A percentile compares a stretch with the other conserved stretches of the same genome.
Evolutionary conservation across 257 asterid genomes (phyloP).

Genomic region (Lithospermum erythrorhizon): DNA sequence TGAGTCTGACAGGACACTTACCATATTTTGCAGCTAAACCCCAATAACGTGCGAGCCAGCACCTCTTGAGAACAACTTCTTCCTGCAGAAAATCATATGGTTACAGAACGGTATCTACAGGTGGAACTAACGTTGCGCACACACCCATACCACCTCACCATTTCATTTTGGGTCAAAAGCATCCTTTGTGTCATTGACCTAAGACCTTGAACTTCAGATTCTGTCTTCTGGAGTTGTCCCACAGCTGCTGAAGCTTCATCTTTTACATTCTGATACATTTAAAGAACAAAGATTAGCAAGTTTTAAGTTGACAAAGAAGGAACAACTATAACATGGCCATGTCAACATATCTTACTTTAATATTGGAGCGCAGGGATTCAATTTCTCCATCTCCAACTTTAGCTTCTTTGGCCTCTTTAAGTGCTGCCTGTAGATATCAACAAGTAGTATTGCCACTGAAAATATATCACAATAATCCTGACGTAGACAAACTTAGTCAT

Average conservation of each 20-base stretch:
- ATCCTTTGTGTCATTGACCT: conserved; percentile 92
- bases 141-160: conserved; percentile 40
- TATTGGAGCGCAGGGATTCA: conserved; percentile 51
- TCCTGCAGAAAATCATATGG: conserved; percentile 37
- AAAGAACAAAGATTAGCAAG: conserved; percentile 18
- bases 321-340: conserved; percentile 4
- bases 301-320: conserved; percentile 16
- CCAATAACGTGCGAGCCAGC: conserved; percentile 99
- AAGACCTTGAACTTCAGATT: conserved; percentile 73
- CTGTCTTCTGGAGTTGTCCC: conserved; percentile 55
- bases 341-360: conserved; percentile 39
- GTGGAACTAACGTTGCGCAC: conserved; percentile 5
- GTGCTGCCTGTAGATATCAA: conserved; percentile 59
- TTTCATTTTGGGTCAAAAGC: conserved; percentile 83
- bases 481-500: not conserved
- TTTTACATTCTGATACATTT: conserved; percentile 51
- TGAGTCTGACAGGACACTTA: conserved; percentile 24
- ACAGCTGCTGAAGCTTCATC: conserved; percentile 45
- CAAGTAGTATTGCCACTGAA: not conserved
- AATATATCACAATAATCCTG: not conserved
- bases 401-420: conserved; percentile 71
- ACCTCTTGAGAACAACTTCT: conserved; percentile 96
- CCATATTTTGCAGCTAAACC: conserved; percentile 85
- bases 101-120: not conserved
- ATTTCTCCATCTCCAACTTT: conserved; percentile 56